Conservation (phyloP, 176 grass and related monocot species). For the Musa itinerans region DNA sequence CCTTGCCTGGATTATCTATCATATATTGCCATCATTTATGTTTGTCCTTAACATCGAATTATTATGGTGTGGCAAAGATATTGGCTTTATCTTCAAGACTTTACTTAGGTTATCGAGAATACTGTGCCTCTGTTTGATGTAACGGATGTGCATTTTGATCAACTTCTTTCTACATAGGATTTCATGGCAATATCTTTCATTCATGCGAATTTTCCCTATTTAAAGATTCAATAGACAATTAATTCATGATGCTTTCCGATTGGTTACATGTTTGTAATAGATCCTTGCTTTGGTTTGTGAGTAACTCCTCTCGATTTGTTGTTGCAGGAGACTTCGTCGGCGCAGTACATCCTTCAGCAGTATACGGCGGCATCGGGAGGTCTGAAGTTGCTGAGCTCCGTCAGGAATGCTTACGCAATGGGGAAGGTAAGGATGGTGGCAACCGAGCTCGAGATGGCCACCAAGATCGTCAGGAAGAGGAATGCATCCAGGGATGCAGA, state of each 20-base stretch:
- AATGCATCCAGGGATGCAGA: slow-evolving; percentile 2
- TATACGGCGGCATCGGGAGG: slow-evolving; percentile 17
- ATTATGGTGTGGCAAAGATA: neutral
- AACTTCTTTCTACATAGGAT: no score
- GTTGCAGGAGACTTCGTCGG: slow-evolving; percentile 13
- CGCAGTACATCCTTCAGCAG: slow-evolving; percentile 23
- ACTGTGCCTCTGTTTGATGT: no score
- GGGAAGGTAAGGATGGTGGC: slow-evolving; percentile 21
- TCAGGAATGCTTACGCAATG: slow-evolving; percentile 19
- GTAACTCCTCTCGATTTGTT: neutral
- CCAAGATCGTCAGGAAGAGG: slow-evolving; percentile 9
- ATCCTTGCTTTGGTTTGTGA: neutral
- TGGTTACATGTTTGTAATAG: no score
- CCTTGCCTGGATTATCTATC: neutral
- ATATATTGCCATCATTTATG: neutral
- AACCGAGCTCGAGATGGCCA: slow-evolving; percentile 12
- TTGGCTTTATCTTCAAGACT: no score
- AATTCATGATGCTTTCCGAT: no score
- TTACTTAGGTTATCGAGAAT: no score
- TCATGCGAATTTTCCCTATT: no score
- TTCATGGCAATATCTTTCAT: no score
- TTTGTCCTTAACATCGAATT: neutral
- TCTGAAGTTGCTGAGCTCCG: slow-evolving; percentile 17
- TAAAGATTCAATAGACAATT: no score
- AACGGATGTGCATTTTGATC: no score